A percentile compares a stretch with the other conserved stretches of the same genome.
Conservation (phyloP, 257 asterid species). For the Petunia axillaris region DNA sequence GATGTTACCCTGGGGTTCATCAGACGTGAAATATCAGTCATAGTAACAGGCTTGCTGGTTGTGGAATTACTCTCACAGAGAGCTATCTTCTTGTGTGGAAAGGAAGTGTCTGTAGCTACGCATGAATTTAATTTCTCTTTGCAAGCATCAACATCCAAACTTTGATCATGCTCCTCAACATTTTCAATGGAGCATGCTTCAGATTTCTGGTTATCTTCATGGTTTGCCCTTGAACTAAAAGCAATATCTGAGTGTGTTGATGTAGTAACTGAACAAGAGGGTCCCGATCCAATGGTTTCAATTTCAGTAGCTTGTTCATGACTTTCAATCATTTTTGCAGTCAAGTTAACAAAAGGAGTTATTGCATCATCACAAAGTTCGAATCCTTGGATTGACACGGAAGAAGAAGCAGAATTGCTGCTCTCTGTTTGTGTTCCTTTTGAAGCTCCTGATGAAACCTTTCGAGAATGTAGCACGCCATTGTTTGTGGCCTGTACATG, state of each 20-base stretch:
- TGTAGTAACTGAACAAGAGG: slow-evolving; percentile 56
- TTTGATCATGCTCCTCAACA: slow-evolving; percentile 39
- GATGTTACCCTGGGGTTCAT: slow-evolving; percentile 38
- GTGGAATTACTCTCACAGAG: slow-evolving; percentile 38
- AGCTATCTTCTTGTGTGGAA: slow-evolving; percentile 35
- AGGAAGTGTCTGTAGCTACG: slow-evolving; percentile 32
- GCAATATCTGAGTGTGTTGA: slow-evolving; percentile 54
- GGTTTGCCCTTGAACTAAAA: slow-evolving; percentile 40
- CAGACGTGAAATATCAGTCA: slow-evolving; percentile 27
- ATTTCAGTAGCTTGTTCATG: slow-evolving; percentile 44
- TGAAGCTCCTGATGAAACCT: slow-evolving; percentile 42
- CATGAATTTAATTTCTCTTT: slow-evolving; percentile 40
- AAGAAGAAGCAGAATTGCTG: slow-evolving; percentile 79
- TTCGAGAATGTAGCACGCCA: slow-evolving; percentile 40
- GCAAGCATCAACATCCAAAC: slow-evolving; percentile 41
- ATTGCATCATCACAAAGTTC: slow-evolving; percentile 68
- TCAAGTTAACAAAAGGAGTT: slow-evolving; percentile 43
- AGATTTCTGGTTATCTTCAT: slow-evolving; percentile 40
- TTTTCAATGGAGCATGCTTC: slow-evolving; percentile 33
- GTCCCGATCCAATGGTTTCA: slow-evolving; percentile 51
- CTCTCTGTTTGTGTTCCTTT: slow-evolving; percentile 63
- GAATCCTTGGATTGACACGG: slow-evolving; percentile 72
- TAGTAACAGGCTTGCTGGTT: slow-evolving; percentile 26
- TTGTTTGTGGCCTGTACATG: slow-evolving; percentile 42
- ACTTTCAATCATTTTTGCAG: slow-evolving; percentile 42